Evolutionary conservation across 257 asterid genomes (phyloP), one percentile per base, ranked within the genome.

Genomic region (Voacanga thouarsii): DNA sequence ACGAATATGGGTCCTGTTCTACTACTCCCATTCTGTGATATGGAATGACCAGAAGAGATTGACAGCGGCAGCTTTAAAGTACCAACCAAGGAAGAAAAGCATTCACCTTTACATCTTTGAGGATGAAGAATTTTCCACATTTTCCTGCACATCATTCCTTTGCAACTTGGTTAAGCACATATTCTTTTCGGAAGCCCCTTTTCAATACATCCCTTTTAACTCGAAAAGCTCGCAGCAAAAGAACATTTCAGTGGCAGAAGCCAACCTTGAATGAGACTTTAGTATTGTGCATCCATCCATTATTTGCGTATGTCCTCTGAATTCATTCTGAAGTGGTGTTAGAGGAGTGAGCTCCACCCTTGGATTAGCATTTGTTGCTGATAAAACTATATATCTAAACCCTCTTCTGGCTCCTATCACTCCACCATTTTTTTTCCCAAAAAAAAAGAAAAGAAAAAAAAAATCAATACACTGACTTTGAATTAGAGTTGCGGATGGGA

Each of bases 1-100:
- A 63, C 30, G 67, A 24, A 63, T 0, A 64, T 63, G 82, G 78
- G 82, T 78, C 67, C 78, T 72, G 82, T 73, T 50, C 49, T 65
- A 28, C 51, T n/a, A 57, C 55, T 28, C 66, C 51, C 74, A 61
- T 79, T 30, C 57, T 26, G 45, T 63, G 65, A 28, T 66, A 77
- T 39, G 75, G 65, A 45, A 79, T 47, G 14, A 79, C 71, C 75
- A 79, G 56, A 74, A 19, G 75, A 74, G 45, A 26, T 57, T 55
- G 68, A 37, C 12, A 33, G n/a, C 19, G 4, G 16, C 30, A 19
- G 51, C 51, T 47, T 47, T 47, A 8, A 28, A 6, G n/a, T 24
- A 26, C 5, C 7, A 7, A 24, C 3, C 26, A 33, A 75, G 43
- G 59, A 51, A 23, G 43, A 55, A 67, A 77, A 77, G 56, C 44